Percentiles rank a stretch among this genome's conserved stretches.
Conservation (phyloP, 225 moss, liverwort and hornwort species). For the Physcomitrium patens region DNA sequence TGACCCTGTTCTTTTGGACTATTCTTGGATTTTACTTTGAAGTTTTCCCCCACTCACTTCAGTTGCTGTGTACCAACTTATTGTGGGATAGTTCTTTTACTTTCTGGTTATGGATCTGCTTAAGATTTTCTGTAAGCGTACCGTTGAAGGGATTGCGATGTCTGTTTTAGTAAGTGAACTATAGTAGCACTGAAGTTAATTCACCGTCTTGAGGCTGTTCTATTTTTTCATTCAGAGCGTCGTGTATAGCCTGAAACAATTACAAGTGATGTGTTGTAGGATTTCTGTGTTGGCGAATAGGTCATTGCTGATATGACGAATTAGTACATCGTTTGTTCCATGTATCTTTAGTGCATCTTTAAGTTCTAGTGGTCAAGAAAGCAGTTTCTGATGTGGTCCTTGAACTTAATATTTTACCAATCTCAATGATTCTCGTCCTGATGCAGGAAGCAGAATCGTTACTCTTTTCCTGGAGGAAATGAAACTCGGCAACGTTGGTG, state of each 20-base stretch:
- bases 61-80: constrained; percentile 16
- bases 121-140: not conserved
- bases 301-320: too few relatives aligned
- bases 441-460: constrained; percentile 11
- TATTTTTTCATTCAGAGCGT: too few relatives aligned
- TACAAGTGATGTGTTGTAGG: too few relatives aligned
- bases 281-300: too few relatives aligned
- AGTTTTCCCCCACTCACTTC: not conserved
- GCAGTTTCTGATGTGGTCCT: not conserved
- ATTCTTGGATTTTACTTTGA: not conserved
- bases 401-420: not conserved
- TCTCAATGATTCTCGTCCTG: constrained; percentile 11
- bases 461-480: constrained; percentile 1
- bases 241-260: too few relatives aligned
- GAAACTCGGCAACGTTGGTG: constrained; percentile 7
- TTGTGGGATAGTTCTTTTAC: not conserved
- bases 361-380: not conserved
- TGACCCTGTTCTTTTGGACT: not conserved
- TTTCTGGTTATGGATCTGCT: not conserved
- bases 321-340: too few relatives aligned
- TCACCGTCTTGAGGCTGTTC: too few relatives aligned
- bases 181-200: too few relatives aligned
- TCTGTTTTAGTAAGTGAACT: not conserved
- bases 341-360: too few relatives aligned
- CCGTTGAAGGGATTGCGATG: constrained; percentile 3